Base-by-base conservation (phyloP, 768 basidiomycete species). In the Strobilomyces dryophilus region DNA sequence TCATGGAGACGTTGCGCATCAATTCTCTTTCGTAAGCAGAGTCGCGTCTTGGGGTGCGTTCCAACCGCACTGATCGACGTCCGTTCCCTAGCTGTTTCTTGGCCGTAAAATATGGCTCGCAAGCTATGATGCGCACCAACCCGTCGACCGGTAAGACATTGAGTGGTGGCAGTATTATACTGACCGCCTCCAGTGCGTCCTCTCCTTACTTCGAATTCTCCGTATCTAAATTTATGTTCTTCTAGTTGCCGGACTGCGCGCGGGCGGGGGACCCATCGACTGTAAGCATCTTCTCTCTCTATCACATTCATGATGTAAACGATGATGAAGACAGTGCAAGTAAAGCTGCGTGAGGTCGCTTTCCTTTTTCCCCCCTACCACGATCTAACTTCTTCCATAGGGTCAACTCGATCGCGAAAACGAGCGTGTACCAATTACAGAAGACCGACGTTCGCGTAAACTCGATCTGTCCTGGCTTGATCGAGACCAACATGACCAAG, bases 401-500 rank as follows among this genome's bases (percentile, higher is more conserved):
- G 11, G 93, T 97, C 21, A 92, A 92, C 66, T 91, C 84, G 42
- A 83, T 95, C 60, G 94, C 92, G 8, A 82, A 91, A 64, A 94
- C 89, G 5, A 76, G 84, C 11, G 81, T 84, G 5, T 90, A 86
- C 67, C 89, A 92, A 67, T 78, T 95, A 21, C 79, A 85, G 58
- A 86, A 79, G 65, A 85, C 83, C 1, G 87, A 92, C 69, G 79
- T 98, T 58, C 88, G 95, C 41, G 86, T 97, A 57, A 95, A 93
- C 69, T 76, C 85, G 41, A 83, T 97, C 60, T 95, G 92, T 64
- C 95, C 95, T 6, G 94, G 93, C 14, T 72, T 97, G 52, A 92
- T 97, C 63, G 89, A 95, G 74, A 98, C 94, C 9, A 89, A 85
- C 46, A 97, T 98, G 92, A 95, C 95, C 3, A 73, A 70, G 45